phyloP scores from a whole-genome alignment of 345 rosid species.

The Dipteronia dyeriana region DNA sequence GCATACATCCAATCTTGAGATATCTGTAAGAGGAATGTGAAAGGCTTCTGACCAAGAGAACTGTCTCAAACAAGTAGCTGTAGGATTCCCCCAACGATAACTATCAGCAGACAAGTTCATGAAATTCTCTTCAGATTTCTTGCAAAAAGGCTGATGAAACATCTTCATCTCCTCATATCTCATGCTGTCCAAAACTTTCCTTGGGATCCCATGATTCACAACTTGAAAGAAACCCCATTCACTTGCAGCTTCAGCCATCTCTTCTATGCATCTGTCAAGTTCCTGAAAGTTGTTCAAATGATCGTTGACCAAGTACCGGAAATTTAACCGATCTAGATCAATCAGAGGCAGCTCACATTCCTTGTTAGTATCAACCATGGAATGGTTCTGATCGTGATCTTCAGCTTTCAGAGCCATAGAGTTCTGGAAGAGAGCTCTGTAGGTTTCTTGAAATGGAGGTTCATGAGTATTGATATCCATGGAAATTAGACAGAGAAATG shows the following conservation, averaged over 20 bases:
- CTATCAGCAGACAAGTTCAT: slow-evolving; percentile 36
- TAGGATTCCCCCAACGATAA: slow-evolving; percentile 83
- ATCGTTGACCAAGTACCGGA: slow-evolving; percentile 19
- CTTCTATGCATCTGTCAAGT: slow-evolving; percentile 36
- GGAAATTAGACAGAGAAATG: background rate
- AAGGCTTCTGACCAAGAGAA: slow-evolving; percentile 74
- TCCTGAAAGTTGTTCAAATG: background rate
- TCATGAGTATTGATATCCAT: slow-evolving; percentile 24
- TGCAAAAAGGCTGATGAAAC: slow-evolving; percentile 52
- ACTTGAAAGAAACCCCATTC: slow-evolving; percentile 84
- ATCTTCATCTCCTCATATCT: slow-evolving; percentile 38
- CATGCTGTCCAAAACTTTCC: slow-evolving; percentile 43
- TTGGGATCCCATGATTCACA: slow-evolving; percentile 62
- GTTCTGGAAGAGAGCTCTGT: slow-evolving; percentile 24
- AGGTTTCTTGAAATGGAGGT: slow-evolving; percentile 38
- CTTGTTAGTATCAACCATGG: background rate
- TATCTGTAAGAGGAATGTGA: slow-evolving; percentile 56
- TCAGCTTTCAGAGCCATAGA: background rate
- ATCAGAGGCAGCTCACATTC: slow-evolving; percentile 53
- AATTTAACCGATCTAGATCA: slow-evolving; percentile 40
- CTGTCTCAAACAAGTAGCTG: slow-evolving; percentile 57
- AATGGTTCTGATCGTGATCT: background rate
- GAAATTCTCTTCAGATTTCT: slow-evolving; percentile 35
- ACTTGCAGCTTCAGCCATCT: slow-evolving; percentile 51
- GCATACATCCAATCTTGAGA: slow-evolving; percentile 33